These are phyloP conservation scores for Pelargonium citronellum DNA, from an alignment of 441 rosid genomes.

Conservation along the genomic window DNA sequence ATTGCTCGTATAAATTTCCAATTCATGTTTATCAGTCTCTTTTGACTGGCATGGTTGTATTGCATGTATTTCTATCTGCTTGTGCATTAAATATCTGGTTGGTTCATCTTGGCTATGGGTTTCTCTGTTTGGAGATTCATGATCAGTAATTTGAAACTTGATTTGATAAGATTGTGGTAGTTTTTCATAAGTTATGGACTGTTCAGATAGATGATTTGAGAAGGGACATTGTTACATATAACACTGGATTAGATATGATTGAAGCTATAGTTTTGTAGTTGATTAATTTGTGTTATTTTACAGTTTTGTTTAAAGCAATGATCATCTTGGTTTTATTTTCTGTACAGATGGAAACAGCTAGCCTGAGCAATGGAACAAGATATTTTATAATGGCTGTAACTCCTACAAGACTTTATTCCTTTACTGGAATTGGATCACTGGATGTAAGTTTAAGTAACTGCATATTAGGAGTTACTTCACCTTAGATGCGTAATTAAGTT, in stretches of 20 bases:
- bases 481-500: neutral
- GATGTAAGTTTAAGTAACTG: constrained; percentile 50
- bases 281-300: neutral
- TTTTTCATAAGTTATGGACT: constrained; percentile 8
- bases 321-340: constrained; percentile 13
- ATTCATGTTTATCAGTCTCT: neutral
- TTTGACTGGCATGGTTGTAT: constrained; percentile 1
- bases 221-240: constrained; percentile 12
- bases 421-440: constrained; percentile 84
- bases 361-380: constrained; percentile 61
- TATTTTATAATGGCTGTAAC: constrained; percentile 99
- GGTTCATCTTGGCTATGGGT: neutral
- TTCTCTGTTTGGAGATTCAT: neutral
- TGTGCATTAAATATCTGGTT: constrained; percentile 1
- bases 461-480: neutral
- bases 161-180: neutral
- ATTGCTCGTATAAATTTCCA: neutral
- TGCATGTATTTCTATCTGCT: neutral
- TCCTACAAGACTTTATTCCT: constrained; percentile 94
- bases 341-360: constrained; percentile 89
- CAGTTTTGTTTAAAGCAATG: neutral
- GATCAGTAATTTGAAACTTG: neutral
- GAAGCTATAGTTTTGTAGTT: constrained; percentile 8
- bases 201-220: constrained; percentile 2
- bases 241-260: constrained; percentile 9